Percentiles rank a stretch among this genome's conserved stretches.
Evolutionary conservation across 2,329 filamentous ascomycete genomes (phyloP).

Genomic region (Aschersonia sp.): DNA sequence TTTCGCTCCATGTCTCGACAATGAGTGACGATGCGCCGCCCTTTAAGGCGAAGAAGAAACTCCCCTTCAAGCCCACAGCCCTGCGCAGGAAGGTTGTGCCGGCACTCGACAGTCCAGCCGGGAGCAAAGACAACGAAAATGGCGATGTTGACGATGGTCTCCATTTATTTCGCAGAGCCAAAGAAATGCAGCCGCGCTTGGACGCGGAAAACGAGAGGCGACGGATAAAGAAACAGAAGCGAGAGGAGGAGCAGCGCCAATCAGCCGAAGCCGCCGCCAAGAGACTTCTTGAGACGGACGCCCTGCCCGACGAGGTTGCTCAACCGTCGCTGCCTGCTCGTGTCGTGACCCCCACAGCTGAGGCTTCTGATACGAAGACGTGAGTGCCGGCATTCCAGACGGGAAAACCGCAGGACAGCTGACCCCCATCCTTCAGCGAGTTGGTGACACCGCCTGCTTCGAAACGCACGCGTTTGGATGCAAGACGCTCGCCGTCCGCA

Average conservation of each 20-base stretch:
- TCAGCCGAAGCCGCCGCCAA: slow-evolving; percentile 6
- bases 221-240: slow-evolving; percentile 12
- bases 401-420: too few species aligned
- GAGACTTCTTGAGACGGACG: background rate
- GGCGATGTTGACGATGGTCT: slow-evolving; percentile 20
- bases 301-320: background rate
- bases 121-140: slow-evolving; percentile 4
- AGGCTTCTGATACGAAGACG: background rate
- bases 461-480: slow-evolving; percentile 18
- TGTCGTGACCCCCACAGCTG: background rate
- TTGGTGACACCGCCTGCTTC: slow-evolving; percentile 22
- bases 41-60: slow-evolving; percentile 23
- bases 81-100: slow-evolving; percentile 16
- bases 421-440: slow-evolving; percentile 7
- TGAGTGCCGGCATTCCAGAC: background rate
- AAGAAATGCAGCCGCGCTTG: slow-evolving; percentile 31
- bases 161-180: slow-evolving; percentile 34
- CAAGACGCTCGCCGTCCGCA: background rate
- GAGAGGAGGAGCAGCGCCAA: slow-evolving; percentile 7
- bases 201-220: slow-evolving; percentile 23
- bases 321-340: background rate
- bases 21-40: slow-evolving; percentile 17
- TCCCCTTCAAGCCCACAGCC: slow-evolving; percentile 36
- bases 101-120: slow-evolving; percentile 1
- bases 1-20: slow-evolving; percentile 1